These are phyloP conservation scores for Beauveria medogensis DNA, from an alignment of 2,329 filamentous ascomycete genomes.

Conservation along the genomic window DNA sequence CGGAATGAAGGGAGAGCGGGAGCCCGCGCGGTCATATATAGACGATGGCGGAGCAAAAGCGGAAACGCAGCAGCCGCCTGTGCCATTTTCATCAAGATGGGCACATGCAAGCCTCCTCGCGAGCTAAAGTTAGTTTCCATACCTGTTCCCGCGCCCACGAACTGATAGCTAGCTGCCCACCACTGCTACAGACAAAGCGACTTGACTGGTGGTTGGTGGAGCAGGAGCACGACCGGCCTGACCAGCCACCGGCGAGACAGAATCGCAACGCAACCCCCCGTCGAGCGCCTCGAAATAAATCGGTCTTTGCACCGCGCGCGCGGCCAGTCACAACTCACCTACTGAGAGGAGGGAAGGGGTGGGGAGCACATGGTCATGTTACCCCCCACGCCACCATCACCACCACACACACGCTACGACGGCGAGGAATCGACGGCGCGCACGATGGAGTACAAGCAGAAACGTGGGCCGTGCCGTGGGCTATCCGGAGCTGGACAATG, in stretches of 20 bases:
- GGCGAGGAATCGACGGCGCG: background rate
- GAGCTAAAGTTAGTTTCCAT: background rate
- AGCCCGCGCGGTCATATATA: conserved; percentile 1
- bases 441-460: too few species aligned
- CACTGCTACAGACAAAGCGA: too few species aligned
- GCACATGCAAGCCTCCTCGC: conserved; percentile 8
- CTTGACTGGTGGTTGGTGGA: background rate
- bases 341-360: background rate
- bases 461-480: background rate
- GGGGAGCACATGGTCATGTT: conserved; percentile 5
- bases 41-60: background rate
- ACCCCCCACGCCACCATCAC: background rate
- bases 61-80: background rate
- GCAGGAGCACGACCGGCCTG: background rate
- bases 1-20: background rate
- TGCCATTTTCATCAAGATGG: conserved; percentile 6
- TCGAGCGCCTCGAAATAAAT: background rate
- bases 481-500: too few species aligned
- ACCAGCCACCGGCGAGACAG: conserved; percentile 5
- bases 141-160: background rate
- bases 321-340: background rate
- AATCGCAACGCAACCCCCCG: background rate
- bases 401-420: background rate
- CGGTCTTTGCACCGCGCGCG: background rate
- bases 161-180: background rate